Percentiles rank a stretch among this genome's conserved stretches.
These are phyloP conservation scores for Capronia americana DNA, from an alignment of 2,329 filamentous ascomycete genomes.

Conservation along the genomic window DNA sequence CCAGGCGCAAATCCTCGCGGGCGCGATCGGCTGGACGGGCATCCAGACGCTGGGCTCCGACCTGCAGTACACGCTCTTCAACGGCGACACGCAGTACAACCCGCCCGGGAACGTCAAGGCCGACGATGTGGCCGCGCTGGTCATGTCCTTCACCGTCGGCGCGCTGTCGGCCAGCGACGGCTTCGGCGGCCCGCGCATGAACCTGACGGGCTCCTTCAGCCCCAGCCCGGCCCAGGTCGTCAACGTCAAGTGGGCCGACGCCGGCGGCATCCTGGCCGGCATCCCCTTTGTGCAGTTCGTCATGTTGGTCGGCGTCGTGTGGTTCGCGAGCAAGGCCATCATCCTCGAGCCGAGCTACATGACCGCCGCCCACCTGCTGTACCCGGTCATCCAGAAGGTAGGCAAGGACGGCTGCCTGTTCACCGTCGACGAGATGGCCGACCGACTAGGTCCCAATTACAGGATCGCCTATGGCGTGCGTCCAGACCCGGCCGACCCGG, in stretches of 20 bases:
- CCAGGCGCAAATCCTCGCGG: slow-evolving; percentile 28
- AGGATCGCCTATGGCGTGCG: slow-evolving; percentile 30
- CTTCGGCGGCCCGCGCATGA: slow-evolving; percentile 14
- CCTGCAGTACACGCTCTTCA: slow-evolving; percentile 23
- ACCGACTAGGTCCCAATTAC: slow-evolving; percentile 9
- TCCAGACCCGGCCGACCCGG: slow-evolving; percentile 23
- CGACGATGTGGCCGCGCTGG: slow-evolving; percentile 7
- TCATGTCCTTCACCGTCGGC: slow-evolving; percentile 27
- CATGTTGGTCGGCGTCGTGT: slow-evolving; percentile 30
- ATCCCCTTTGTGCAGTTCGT: slow-evolving; percentile 32
- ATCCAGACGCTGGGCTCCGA: slow-evolving; percentile 8
- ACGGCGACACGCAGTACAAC: slow-evolving; percentile 21
- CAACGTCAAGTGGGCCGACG: slow-evolving; percentile 68
- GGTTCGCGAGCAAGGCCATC: slow-evolving; percentile 31
- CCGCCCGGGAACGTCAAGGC: slow-evolving; percentile 12
- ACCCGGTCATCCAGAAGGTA: slow-evolving; percentile 26
- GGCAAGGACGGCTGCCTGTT: slow-evolving; percentile 28
- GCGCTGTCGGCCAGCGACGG: slow-evolving; percentile 22
- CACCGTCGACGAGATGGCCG: slow-evolving; percentile 25
- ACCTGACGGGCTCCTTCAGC: slow-evolving; percentile 76
- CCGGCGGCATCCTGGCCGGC: slow-evolving; percentile 26
- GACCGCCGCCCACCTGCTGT: slow-evolving; percentile 28
- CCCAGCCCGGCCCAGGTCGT: slow-evolving; percentile 84
- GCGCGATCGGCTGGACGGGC: slow-evolving; percentile 30
- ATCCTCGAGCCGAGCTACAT: slow-evolving; percentile 33